Conservation (phyloP, 2,329 filamentous ascomycete species). For the Didymella glomerata region DNA sequence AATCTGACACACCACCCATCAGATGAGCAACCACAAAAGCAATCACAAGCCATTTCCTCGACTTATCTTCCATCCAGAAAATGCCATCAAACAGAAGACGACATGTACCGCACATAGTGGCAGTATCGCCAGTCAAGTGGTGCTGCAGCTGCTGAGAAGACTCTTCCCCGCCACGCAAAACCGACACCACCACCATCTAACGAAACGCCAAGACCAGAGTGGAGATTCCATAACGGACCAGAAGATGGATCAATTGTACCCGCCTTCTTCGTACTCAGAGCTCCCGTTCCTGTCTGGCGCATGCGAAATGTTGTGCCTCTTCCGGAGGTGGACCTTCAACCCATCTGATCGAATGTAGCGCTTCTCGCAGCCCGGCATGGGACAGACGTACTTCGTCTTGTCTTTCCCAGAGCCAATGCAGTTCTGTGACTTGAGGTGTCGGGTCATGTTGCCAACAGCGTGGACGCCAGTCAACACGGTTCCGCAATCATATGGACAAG, state of each 20-base stretch:
- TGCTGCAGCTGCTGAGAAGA: background rate
- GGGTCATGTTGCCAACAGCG: constrained; percentile 41
- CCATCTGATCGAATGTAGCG: constrained; percentile 42
- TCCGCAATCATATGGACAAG: constrained; percentile 36
- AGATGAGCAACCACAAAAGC: background rate
- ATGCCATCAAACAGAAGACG: background rate
- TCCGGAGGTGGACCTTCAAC: constrained; percentile 30
- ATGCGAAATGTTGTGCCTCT: constrained; percentile 26
- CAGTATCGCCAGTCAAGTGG: background rate
- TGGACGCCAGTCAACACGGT: constrained; percentile 35
- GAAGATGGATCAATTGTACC: background rate
- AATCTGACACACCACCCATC: background rate
- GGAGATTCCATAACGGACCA: background rate
- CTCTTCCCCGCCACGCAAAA: no score
- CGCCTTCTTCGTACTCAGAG: constrained; percentile 5
- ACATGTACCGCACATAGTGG: background rate
- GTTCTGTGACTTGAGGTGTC: constrained; percentile 37
- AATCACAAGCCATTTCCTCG: background rate
- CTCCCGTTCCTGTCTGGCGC: constrained; percentile 5
- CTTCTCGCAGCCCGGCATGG: constrained; percentile 30
- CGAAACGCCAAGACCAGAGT: background rate
- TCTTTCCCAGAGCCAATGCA: constrained; percentile 31
- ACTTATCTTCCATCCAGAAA: background rate
- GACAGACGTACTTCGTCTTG: constrained; percentile 28
- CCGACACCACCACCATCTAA: background rate